Evolutionary conservation across 2,329 filamentous ascomycete genomes (phyloP).

Genomic region (Penicillium sp.): DNA sequence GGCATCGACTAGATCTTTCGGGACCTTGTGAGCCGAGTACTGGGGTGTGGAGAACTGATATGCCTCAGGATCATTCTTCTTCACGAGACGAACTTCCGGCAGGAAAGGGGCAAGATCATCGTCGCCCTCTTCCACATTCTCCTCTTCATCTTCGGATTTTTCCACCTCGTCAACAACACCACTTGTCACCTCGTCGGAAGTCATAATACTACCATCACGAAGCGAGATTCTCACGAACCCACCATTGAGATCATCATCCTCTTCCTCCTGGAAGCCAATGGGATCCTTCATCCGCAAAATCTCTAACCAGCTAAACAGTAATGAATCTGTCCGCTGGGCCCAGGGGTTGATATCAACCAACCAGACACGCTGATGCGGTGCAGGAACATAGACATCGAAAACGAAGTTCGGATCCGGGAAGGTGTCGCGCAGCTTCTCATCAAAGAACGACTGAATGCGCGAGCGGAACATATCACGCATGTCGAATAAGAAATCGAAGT

Average conservation of each 20-base stretch:
- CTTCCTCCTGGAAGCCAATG: conserved; percentile 37
- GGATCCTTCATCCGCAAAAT: conserved; percentile 67
- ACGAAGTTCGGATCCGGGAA: conserved; percentile 84
- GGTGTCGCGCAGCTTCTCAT: conserved; percentile 67
- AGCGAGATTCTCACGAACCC: conserved; percentile 39
- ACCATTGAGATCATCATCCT: conserved; percentile 26
- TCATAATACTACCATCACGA: conserved; percentile 21
- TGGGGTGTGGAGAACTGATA: conserved; percentile 82
- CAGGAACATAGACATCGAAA: conserved; percentile 90
- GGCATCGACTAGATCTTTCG: conserved; percentile 82
- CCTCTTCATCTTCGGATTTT: conserved; percentile 33
- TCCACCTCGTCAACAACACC: conserved; percentile 31
- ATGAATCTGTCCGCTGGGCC: conserved; percentile 82
- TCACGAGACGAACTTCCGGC: conserved; percentile 80
- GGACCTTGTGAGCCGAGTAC: conserved; percentile 94
- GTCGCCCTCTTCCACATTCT: conserved; percentile 53
- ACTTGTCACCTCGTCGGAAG: conserved; percentile 22
- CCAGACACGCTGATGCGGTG: conserved; percentile 71
- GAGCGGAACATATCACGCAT: conserved; percentile 66
- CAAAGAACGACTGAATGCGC: conserved; percentile 76
- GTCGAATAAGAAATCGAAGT: conserved; percentile 77
- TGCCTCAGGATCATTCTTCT: conserved; percentile 82
- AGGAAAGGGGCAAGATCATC: conserved; percentile 53
- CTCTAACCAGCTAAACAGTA: conserved; percentile 89
- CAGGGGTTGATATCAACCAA: conserved; percentile 95